Evolutionary conservation across 1,284 basidiomycete genomes (phyloP), one percentile per base, ranked within the genome.

Genomic region (Naganishia cerealis): DNA sequence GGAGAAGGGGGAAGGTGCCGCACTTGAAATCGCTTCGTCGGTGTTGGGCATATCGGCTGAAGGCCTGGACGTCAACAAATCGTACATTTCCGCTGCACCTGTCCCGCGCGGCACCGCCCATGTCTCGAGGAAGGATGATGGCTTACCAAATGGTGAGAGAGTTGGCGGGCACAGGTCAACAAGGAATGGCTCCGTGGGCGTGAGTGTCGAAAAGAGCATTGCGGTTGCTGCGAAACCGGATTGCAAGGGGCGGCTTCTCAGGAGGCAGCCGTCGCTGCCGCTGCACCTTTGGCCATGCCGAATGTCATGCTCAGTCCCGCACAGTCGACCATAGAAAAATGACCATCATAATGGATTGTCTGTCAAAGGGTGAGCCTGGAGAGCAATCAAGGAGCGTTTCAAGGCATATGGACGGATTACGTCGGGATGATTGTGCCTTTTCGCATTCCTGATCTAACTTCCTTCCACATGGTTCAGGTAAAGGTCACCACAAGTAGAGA

Each of bases 321-420:
- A 8, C 56, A 43, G 46, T 62, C 66, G 7, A 53, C 26, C 15
- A 43, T 15, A 13, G 48, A 38, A 54, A 50, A 9, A 67, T 67
- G 66, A 62, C 57, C 2, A 53, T 67, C 16, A 1, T 61, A 16
- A 46, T 67, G 4, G 21, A 61, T 6, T 12, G 53, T n/a, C 33
- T 67, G n/a, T 57, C 58, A 10, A 56, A 33, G 10, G 21, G 24
- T 13, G 54, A 54, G 40, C 18, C 57, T 10, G 53, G 56, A 54
- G 57, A 67, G 53, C 36, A 8, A 29, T 67, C 39, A 59, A 46
- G 43, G 16, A 16, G n/a, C 50, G 66, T 1, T 67, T 61, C 52
- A 50, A 53, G 18, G 24, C 42, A 2, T 67, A 67, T 36, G 66
- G 66, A 12, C 57, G 66, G 13, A 7, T 67, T 67, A 21, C 55